Percentiles rank a stretch among this genome's conserved stretches.
These are phyloP conservation scores for Gynochthodes officinalis DNA, from an alignment of 257 asterid species.

Conservation along the genomic window DNA sequence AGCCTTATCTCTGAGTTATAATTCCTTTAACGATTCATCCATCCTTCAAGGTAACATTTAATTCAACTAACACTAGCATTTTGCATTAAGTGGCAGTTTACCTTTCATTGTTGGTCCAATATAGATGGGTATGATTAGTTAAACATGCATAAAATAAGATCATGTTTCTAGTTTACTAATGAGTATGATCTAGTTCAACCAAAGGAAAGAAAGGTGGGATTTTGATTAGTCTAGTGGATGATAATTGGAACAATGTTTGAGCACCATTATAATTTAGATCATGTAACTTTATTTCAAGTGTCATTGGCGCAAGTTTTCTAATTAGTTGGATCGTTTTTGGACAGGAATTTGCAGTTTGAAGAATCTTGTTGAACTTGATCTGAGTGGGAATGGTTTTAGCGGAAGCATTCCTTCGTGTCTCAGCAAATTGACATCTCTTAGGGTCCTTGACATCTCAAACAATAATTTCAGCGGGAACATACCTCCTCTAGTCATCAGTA, in stretches of 20 bases:
- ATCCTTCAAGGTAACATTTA: not conserved
- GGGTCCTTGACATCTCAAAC: not conserved
- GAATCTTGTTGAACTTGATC: not conserved
- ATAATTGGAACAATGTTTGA: too few relatives aligned
- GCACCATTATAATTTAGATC: too few relatives aligned
- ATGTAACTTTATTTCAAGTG: too few relatives aligned
- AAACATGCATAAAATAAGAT: too few relatives aligned
- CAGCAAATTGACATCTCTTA: not conserved
- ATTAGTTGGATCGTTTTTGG: not conserved
- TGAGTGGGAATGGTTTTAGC: not conserved
- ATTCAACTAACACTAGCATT: not conserved
- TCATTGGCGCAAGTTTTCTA: too few relatives aligned
- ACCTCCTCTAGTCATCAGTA: not conserved
- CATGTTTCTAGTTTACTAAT: too few relatives aligned
- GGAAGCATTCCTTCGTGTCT: not conserved
- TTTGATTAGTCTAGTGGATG: too few relatives aligned
- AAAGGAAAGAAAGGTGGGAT: too few relatives aligned
- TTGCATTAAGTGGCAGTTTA: too few relatives aligned
- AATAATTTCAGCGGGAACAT: not conserved
- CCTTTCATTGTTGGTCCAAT: too few relatives aligned
- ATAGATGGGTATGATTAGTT: too few relatives aligned
- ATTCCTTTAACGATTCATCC: constrained; percentile 1
- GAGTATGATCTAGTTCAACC: too few relatives aligned
- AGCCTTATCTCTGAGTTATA: constrained; percentile 4
- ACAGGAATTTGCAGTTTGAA: constrained; percentile 2